phyloP scores from a whole-genome alignment of 2,329 filamentous ascomycete species.

The Magnaporthiopsis poae region DNA sequence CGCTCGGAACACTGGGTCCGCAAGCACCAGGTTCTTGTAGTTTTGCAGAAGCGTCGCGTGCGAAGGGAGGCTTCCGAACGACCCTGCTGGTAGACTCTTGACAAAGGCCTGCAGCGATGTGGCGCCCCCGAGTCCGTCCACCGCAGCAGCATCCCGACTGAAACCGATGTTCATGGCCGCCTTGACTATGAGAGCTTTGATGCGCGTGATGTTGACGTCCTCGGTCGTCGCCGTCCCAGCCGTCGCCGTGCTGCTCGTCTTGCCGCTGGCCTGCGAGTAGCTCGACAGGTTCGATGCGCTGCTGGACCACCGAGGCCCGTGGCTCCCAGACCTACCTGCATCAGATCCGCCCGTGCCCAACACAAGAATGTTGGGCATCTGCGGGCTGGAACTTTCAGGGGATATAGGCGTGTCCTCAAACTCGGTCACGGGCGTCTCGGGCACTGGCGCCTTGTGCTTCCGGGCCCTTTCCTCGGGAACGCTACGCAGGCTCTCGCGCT shows the following conservation, averaged over 20 bases:
- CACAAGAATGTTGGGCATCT: conserved; percentile 78
- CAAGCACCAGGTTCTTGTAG: conserved; percentile 71
- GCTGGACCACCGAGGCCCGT: conserved; percentile 63
- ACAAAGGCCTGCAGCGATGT: conserved; percentile 63
- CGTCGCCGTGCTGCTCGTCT: conserved; percentile 62
- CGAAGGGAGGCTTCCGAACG: conserved; percentile 64
- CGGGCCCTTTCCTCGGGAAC: conserved; percentile 36
- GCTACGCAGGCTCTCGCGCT: conserved; percentile 43
- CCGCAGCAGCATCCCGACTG: conserved; percentile 44
- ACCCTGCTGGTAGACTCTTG: conserved; percentile 61
- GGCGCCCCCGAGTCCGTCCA: conserved; percentile 34
- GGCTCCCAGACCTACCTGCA: conserved; percentile 16
- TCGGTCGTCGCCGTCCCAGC: conserved; percentile 52
- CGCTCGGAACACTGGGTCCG: conserved; percentile 57
- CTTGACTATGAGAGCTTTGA: conserved; percentile 72
- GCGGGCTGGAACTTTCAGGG: conserved; percentile 63
- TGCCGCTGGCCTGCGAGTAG: conserved; percentile 61
- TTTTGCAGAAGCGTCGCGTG: conserved; percentile 64
- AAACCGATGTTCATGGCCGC: conserved; percentile 80
- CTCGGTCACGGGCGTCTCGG: conserved; percentile 88
- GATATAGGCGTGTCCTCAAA: conserved; percentile 86
- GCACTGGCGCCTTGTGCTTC: conserved; percentile 41
- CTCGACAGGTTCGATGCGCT: conserved; percentile 68
- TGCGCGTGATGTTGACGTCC: conserved; percentile 64
- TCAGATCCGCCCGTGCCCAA: conserved; percentile 53